phyloP scores from a whole-genome alignment of 305 asterid genomes.

The Fraxinus sp. region DNA sequence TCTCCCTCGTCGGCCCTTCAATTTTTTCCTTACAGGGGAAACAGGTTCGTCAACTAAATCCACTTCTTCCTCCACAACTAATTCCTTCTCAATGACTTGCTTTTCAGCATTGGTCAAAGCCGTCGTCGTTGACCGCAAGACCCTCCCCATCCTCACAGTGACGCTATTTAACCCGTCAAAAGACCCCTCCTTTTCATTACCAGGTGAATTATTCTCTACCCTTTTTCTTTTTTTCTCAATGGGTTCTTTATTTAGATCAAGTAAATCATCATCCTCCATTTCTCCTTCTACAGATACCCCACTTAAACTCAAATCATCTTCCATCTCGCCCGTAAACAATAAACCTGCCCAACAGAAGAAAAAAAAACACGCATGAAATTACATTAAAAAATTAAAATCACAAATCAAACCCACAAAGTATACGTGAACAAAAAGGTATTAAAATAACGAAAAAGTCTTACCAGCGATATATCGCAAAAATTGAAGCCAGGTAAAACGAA shows the following conservation, averaged over 20 bases:
- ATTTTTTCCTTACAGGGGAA: slow-evolving; percentile 9
- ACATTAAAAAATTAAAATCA: slow-evolving; percentile 8
- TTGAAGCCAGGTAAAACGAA: slow-evolving; percentile 33
- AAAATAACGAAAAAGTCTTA: slow-evolving; percentile 17
- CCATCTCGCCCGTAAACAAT: slow-evolving; percentile 33
- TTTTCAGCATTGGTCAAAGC: slow-evolving; percentile 48
- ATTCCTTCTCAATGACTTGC: slow-evolving; percentile 38
- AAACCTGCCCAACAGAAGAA: slow-evolving; percentile 29
- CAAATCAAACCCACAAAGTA: slow-evolving; percentile 6
- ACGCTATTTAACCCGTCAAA: slow-evolving; percentile 31
- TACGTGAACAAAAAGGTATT: slow-evolving; percentile 9
- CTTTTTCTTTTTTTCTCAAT: slow-evolving; percentile 56
- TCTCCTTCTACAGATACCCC: slow-evolving; percentile 27
- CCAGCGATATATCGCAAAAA: slow-evolving; percentile 29
- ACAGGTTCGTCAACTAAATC: slow-evolving; percentile 2
- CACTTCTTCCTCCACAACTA: slow-evolving; percentile 22
- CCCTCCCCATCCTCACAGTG: slow-evolving; percentile 61
- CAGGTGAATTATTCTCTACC: slow-evolving; percentile 28
- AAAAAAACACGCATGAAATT: slow-evolving; percentile 22
- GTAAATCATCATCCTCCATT: slow-evolving; percentile 43
- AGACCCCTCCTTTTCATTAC: slow-evolving; percentile 34
- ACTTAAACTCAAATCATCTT: slow-evolving; percentile 30
- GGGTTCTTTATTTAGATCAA: slow-evolving; percentile 77
- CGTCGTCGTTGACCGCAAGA: slow-evolving; percentile 68
- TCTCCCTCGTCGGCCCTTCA: slow-evolving; percentile 42